These are phyloP conservation scores for Huntiella abstrusa DNA, from an alignment of 2,329 filamentous ascomycete genomes.

Conservation along the genomic window DNA sequence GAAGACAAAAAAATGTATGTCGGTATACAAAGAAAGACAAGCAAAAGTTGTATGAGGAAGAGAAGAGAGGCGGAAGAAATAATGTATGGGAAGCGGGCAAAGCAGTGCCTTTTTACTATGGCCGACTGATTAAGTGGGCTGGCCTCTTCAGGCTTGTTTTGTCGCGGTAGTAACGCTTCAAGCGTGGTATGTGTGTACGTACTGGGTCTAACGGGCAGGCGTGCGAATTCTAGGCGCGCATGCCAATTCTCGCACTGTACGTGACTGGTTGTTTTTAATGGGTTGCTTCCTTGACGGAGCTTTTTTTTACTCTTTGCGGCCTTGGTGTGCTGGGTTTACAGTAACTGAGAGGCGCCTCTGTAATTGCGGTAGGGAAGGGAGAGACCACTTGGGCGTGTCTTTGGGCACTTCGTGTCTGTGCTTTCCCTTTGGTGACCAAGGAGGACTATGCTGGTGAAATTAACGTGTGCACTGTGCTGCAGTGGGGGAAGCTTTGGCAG, in stretches of 20 bases:
- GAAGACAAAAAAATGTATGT: background rate
- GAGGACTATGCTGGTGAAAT: background rate
- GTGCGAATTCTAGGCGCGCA: background rate
- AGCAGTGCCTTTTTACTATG: conserved; percentile 45
- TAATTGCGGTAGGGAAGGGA: no score
- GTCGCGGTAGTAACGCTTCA: conserved; percentile 8
- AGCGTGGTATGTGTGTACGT: conserved; percentile 13
- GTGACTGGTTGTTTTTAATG: background rate
- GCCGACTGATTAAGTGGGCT: conserved; percentile 38
- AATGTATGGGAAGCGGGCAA: conserved; percentile 35
- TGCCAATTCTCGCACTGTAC: conserved; percentile 4
- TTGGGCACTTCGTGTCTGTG: background rate
- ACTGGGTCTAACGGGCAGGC: background rate
- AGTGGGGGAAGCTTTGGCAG: no score
- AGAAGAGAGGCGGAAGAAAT: conserved; percentile 28
- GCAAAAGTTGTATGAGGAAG: conserved; percentile 41
- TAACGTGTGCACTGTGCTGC: background rate
- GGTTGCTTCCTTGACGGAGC: background rate
- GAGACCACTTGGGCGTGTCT: background rate
- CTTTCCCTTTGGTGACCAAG: background rate
- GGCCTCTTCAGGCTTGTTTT: conserved; percentile 6
- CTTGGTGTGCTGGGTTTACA: no score
- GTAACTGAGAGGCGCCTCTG: no score
- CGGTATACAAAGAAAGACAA: no score
- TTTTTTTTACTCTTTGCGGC: conserved; percentile 1